Conservation (phyloP, 495 filamentous ascomycete species). For the Lepraria neglecta region DNA sequence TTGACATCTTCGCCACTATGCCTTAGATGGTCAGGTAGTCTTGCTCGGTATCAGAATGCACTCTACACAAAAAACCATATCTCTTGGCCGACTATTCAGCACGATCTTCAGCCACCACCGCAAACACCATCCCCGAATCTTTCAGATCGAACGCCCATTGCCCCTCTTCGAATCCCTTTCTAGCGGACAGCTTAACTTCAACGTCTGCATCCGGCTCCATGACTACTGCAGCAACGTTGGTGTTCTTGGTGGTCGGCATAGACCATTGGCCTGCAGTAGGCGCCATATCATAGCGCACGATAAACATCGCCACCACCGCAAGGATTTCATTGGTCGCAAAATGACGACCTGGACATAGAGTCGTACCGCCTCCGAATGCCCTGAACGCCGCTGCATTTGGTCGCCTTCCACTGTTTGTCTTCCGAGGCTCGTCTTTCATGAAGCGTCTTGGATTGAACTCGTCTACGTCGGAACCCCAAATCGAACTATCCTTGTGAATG, state of each 20-base stretch:
- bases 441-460: conserved; percentile 35
- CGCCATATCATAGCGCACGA: conserved; percentile 37
- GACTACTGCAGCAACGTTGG: conserved; percentile 13
- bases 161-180: conserved; percentile 24
- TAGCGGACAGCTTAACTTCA: conserved; percentile 26
- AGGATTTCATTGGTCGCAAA: conserved; percentile 43
- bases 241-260: not conserved
- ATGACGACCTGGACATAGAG: conserved; percentile 44
- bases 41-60: too few relatives aligned
- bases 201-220: conserved; percentile 32
- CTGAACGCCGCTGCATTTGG: conserved; percentile 31
- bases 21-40: too few relatives aligned
- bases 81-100: not conserved
- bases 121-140: not conserved
- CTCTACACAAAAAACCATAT: too few relatives aligned
- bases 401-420: not conserved
- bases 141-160: not conserved
- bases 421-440: conserved; percentile 14
- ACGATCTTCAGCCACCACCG: not conserved
- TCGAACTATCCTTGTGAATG: conserved; percentile 24
- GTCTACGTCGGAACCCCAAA: conserved; percentile 31
- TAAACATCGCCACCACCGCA: conserved; percentile 34
- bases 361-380: conserved; percentile 40
- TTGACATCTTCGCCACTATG: too few relatives aligned
- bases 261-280: conserved; percentile 27